Evolutionary conservation across 2,329 filamentous ascomycete genomes (phyloP), one percentile per base, ranked within the genome.

Genomic region (Juglanconis oblonga): DNA sequence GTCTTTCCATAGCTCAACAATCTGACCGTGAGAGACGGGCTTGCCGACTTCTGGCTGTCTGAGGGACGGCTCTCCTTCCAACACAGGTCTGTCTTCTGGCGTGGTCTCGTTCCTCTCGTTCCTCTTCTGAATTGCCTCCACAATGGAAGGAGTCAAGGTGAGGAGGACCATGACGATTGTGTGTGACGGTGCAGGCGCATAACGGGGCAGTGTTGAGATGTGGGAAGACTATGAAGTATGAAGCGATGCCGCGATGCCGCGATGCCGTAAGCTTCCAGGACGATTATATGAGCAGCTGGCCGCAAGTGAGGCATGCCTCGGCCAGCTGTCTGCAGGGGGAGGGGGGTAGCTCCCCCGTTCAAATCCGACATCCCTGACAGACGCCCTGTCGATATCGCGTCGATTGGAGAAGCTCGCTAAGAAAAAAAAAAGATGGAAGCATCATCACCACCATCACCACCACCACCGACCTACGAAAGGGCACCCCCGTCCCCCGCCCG

Each of bases 11-110:
- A 92, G 73, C 45, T 82, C 74, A 55, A 93, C 73, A 17, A 93
- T 76, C 67, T 93, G 88, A 55, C 77, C 74, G 70, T 94, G 90
- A 2, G 88, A 86, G 66, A 94, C 87, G 33, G 90, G 88, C 3
- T 85, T 85, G 53, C 88, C 90, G 38, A 85, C 68, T 31, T 75
- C 70, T 1, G 83, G 79, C 1, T 79, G 70, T 1, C 72, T 69
- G 14, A 90, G 74, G 1, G 75, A 74, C 9, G 85, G 82, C 42
- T 86, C 81, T 24, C 49, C 57, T 40, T 65, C 54, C 45, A 32
- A 57, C 60, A 50, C 32, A 11, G 40, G 32, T 10, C 38, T 40
- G 35, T 58, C 11, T 50, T 52, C 62, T 13, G 55, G 14, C 24
- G 55, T 29, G 36, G 35, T n/a, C n/a, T n/a, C n/a, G n/a, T n/a